These are phyloP conservation scores for Lolium multiflorum DNA, from an alignment of 176 grass and related monocot species.

Conservation along the genomic window DNA sequence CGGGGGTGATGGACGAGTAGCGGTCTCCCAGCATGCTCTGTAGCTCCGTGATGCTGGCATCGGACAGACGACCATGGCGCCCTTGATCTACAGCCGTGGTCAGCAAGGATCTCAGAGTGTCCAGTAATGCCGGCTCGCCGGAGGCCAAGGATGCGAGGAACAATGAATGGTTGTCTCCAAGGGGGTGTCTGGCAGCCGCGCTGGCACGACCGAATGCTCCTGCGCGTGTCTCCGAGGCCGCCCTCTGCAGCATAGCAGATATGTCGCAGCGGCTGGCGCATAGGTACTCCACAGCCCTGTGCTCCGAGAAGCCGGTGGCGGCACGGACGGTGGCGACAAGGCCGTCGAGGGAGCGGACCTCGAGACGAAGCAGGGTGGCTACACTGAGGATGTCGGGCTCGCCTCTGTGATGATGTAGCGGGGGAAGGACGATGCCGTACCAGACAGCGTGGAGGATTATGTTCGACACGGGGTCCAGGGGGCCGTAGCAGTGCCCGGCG, in stretches of 20 bases:
- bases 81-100: not conserved
- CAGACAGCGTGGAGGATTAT: not conserved
- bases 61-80: not conserved
- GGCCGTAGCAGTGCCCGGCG: not conserved
- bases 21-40: not conserved
- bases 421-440: not conserved
- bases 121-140: not conserved
- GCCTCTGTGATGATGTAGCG: not conserved
- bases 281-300: not conserved
- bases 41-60: not conserved
- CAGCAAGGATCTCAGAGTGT: not conserved
- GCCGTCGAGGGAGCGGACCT: not conserved
- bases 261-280: not conserved
- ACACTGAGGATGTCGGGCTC: not conserved
- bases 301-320: not conserved
- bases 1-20: not conserved
- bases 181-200: not conserved
- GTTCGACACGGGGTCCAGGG: conserved; percentile 16
- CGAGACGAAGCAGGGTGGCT: not conserved
- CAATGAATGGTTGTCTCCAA: not conserved
- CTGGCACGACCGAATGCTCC: not conserved
- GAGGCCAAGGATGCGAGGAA: conserved; percentile 2
- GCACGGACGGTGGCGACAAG: not conserved
- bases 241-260: not conserved
- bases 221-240: not conserved